These are phyloP conservation scores for Vaccinium myrtillus DNA, from an alignment of 148 eudicot species.

Conservation along the genomic window DNA sequence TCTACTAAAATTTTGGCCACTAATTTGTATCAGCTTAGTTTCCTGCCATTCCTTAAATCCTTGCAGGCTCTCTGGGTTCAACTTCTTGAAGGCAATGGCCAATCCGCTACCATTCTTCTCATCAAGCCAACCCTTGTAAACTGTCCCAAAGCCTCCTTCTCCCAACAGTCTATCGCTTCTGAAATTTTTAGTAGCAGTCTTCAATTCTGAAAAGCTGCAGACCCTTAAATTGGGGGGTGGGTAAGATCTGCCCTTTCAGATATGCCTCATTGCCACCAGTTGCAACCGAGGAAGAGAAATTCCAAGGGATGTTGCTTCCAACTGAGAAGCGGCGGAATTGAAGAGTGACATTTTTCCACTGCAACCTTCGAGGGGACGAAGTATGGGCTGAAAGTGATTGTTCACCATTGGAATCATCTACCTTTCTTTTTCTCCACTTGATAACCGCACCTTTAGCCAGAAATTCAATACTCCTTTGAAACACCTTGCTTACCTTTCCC, in stretches of 20 bases:
- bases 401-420: neutral
- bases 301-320: conserved; percentile 42
- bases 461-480: neutral
- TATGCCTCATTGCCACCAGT: conserved; percentile 36
- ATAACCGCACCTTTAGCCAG: neutral
- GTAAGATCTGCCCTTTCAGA: conserved; percentile 46
- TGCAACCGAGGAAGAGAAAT: conserved; percentile 45
- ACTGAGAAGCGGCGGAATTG: conserved; percentile 10
- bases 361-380: neutral
- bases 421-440: neutral
- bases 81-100: conserved; percentile 73
- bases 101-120: conserved; percentile 38
- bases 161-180: conserved; percentile 57
- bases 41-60: conserved; percentile 94
- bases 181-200: conserved; percentile 57
- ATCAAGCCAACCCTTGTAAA: conserved; percentile 79
- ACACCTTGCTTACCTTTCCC: neutral
- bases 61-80: conserved; percentile 70
- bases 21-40: neutral
- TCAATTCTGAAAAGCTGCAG: conserved; percentile 55
- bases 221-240: conserved; percentile 55
- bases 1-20: neutral
- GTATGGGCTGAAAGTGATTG: neutral
- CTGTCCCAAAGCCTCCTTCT: conserved; percentile 86
- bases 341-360: neutral